These are phyloP conservation scores for Graphilbum ipis-grandicollis DNA, from an alignment of 2,329 filamentous ascomycete genomes.

Conservation along the genomic window DNA sequence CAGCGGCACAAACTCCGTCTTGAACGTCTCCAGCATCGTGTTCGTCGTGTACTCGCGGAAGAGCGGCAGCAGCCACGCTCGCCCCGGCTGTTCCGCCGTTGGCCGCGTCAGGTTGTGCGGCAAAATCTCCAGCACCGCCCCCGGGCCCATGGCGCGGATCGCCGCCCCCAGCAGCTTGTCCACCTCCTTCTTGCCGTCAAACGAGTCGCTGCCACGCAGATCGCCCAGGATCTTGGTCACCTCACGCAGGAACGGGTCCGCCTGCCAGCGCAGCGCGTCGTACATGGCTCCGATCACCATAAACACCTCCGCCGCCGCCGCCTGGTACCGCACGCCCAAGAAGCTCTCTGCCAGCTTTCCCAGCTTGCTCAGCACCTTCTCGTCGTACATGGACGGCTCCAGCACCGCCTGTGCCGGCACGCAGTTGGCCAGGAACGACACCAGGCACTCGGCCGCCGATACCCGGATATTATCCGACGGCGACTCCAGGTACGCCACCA, in stretches of 20 bases:
- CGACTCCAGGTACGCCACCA: slow-evolving; percentile 69
- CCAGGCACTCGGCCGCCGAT: slow-evolving; percentile 84
- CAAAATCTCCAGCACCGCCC: slow-evolving; percentile 63
- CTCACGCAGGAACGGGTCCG: slow-evolving; percentile 59
- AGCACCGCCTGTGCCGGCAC: slow-evolving; percentile 68
- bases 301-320: slow-evolving; percentile 90
- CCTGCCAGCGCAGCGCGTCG: slow-evolving; percentile 69
- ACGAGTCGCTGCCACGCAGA: slow-evolving; percentile 71
- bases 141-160: slow-evolving; percentile 77
- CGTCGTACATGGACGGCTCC: slow-evolving; percentile 81
- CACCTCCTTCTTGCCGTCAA: slow-evolving; percentile 85
- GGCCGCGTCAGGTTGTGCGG: slow-evolving; percentile 74
- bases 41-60: slow-evolving; percentile 82
- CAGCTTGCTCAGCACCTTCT: slow-evolving; percentile 73
- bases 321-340: slow-evolving; percentile 79
- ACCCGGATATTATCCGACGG: slow-evolving; percentile 84
- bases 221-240: slow-evolving; percentile 71
- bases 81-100: slow-evolving; percentile 58
- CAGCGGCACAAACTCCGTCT: slow-evolving; percentile 67
- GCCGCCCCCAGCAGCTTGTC: slow-evolving; percentile 81
- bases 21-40: slow-evolving; percentile 74
- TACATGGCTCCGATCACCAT: slow-evolving; percentile 77
- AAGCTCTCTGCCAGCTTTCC: slow-evolving; percentile 56
- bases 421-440: slow-evolving; percentile 84
- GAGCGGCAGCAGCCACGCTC: slow-evolving; percentile 89